Percentiles rank a stretch among this genome's conserved stretches.
Evolutionary conservation across 83 land plant genomes (phyloP).

Genomic region (Larix sibirica): DNA sequence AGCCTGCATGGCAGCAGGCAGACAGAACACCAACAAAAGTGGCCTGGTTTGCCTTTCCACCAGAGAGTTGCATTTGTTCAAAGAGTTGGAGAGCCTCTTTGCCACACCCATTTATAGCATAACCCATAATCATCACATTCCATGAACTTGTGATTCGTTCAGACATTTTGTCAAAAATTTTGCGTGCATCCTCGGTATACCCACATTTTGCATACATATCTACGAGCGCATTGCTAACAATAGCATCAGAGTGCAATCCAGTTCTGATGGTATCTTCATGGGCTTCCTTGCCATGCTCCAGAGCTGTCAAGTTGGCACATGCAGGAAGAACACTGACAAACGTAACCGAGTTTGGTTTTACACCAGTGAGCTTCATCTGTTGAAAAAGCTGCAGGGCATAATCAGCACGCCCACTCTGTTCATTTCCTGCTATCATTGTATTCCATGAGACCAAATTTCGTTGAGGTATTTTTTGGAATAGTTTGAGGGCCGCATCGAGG

Average conservation of each 20-base stretch:
- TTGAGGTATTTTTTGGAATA: slow-evolving; percentile 36
- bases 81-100: neutral
- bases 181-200: neutral
- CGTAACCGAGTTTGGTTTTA: slow-evolving; percentile 42
- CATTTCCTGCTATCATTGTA: neutral
- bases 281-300: slow-evolving; percentile 41
- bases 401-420: slow-evolving; percentile 29
- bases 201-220: neutral
- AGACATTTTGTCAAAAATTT: neutral
- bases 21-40: neutral
- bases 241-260: slow-evolving; percentile 28
- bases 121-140: neutral
- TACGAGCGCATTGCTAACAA: slow-evolving; percentile 36
- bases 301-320: slow-evolving; percentile 34
- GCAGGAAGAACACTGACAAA: slow-evolving; percentile 39
- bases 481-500: slow-evolving; percentile 32
- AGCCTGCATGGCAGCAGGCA: neutral
- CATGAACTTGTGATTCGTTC: neutral
- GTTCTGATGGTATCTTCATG: slow-evolving; percentile 28
- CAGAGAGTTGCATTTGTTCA: neutral
- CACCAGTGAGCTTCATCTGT: slow-evolving; percentile 40
- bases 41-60: neutral
- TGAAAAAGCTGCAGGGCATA: slow-evolving; percentile 39
- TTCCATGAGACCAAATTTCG: neutral
- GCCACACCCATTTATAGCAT: neutral